Evolutionary conservation across 768 basidiomycete genomes (phyloP).

Genomic region (Boletus sensibilis): DNA sequence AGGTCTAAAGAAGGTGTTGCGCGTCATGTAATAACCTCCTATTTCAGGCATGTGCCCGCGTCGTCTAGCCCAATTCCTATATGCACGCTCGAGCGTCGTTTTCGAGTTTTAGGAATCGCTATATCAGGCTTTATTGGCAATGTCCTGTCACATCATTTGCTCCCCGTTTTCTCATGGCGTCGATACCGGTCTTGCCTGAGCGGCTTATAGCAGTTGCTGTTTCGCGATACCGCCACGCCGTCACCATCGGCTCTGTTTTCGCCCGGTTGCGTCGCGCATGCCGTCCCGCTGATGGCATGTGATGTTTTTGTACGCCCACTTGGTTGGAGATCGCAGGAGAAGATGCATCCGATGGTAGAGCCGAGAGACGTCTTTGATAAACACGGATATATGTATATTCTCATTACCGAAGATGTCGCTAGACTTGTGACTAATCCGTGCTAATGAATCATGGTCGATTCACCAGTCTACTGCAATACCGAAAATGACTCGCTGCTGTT

Average conservation of each 20-base stretch:
- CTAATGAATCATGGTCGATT: too few relatives aligned
- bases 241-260: conserved; percentile 7
- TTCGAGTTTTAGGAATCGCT: neutral
- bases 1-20: neutral
- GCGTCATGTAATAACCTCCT: neutral
- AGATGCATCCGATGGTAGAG: too few relatives aligned
- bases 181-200: neutral
- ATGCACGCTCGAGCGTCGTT: neutral
- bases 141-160: neutral
- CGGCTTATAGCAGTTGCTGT: neutral
- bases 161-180: neutral
- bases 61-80: neutral
- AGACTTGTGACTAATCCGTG: too few relatives aligned
- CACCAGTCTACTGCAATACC: neutral
- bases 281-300: neutral
- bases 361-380: neutral
- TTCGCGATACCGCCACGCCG: neutral
- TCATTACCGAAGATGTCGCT: neutral
- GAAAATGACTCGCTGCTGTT: neutral
- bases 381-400: neutral
- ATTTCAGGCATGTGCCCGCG: neutral
- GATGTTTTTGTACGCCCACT: neutral
- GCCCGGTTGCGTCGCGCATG: conserved; percentile 1
- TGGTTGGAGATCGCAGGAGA: neutral
- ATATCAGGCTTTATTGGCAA: conserved; percentile 7